These are phyloP conservation scores for Drosera spatulata DNA, from an alignment of 179 eudicot genomes.

Conservation along the genomic window DNA sequence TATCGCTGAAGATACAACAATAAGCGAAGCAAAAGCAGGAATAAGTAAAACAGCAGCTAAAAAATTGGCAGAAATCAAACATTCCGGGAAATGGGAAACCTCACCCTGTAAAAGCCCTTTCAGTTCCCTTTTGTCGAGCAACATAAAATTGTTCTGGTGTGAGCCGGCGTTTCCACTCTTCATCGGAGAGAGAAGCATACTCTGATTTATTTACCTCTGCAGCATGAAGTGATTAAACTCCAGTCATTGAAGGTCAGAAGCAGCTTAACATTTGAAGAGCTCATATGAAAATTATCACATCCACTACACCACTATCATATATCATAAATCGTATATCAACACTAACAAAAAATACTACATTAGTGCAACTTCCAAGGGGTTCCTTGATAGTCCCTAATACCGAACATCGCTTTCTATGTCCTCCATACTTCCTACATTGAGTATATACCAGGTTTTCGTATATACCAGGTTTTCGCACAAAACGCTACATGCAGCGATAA, in stretches of 20 bases:
- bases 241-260: neutral
- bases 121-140: conserved; percentile 91
- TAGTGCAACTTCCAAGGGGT: too few species aligned
- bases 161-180: conserved; percentile 60
- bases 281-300: too few species aligned
- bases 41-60: neutral
- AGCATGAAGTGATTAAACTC: neutral
- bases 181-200: conserved; percentile 40
- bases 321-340: too few species aligned
- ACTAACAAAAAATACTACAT: too few species aligned
- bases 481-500: too few species aligned
- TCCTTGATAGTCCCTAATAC: too few species aligned
- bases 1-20: neutral
- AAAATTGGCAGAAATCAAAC: neutral
- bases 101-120: conserved; percentile 89
- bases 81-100: neutral
- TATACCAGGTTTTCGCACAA: too few species aligned
- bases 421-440: too few species aligned
- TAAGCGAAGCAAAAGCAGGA: neutral
- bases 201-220: conserved; percentile 29
- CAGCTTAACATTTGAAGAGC: too few species aligned
- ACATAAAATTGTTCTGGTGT: conserved; percentile 68
- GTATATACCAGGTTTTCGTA: too few species aligned
- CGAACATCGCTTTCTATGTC: too few species aligned
- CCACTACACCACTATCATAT: too few species aligned